A percentile compares a stretch with the other conserved stretches of the same genome.
Conservation (phyloP, 1,139 yeast genomes). For the Sugiyamaella grinbergsii region DNA sequence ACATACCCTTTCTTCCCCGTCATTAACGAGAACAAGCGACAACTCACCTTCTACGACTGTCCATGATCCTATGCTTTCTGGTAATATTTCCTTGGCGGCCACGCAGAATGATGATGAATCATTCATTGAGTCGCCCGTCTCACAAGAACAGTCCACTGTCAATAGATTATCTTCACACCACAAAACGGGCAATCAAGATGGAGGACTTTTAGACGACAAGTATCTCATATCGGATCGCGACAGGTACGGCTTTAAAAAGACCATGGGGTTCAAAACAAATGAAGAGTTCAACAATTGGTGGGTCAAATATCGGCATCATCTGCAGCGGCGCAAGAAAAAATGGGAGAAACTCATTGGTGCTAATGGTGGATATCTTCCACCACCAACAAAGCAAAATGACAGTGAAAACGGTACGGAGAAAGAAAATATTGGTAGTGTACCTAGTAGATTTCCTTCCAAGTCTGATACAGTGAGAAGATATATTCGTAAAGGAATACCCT, state of each 20-base stretch:
- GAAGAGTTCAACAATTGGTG: constrained; percentile 78
- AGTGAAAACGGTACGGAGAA: constrained; percentile 29
- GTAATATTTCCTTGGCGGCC: neutral
- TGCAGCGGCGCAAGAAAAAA: constrained; percentile 64
- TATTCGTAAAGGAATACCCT: constrained; percentile 89
- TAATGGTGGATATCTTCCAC: constrained; percentile 57
- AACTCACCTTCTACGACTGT: constrained; percentile 2
- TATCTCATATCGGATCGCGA: constrained; percentile 48
- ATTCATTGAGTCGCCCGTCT: neutral
- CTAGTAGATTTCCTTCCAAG: constrained; percentile 72
- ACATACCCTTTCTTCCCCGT: constrained; percentile 10
- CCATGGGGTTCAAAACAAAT: constrained; percentile 52
- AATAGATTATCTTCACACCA: neutral
- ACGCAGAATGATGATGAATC: neutral
- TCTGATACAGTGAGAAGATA: constrained; percentile 78
- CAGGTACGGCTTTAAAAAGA: constrained; percentile 82
- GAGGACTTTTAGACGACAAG: constrained; percentile 9
- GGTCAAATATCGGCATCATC: constrained; percentile 61
- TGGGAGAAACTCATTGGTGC: constrained; percentile 70
- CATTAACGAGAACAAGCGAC: neutral
- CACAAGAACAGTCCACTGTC: neutral
- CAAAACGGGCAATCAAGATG: neutral
- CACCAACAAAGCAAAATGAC: neutral
- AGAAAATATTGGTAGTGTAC: constrained; percentile 9
- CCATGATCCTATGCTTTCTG: constrained; percentile 3